phyloP scores from a whole-genome alignment of 331 rosid genomes.

The Cydonia oblonga region DNA sequence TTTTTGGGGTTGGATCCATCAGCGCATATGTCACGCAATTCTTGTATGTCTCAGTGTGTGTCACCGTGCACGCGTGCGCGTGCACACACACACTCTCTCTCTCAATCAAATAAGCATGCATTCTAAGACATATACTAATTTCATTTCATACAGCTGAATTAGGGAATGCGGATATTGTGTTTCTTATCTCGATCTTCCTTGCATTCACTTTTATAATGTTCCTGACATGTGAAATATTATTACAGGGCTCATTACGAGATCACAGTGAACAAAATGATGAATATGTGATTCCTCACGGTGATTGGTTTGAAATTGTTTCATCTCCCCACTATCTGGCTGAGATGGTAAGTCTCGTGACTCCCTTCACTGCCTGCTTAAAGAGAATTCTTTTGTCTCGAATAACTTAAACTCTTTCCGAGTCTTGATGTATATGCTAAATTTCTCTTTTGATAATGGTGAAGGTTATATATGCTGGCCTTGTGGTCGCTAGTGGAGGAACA shows the following conservation, averaged over 20 bases:
- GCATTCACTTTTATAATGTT: background rate
- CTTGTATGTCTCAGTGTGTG: constrained; percentile 57
- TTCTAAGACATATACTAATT: background rate
- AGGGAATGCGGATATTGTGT: background rate
- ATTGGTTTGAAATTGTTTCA: constrained; percentile 78
- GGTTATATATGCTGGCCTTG: constrained; percentile 70
- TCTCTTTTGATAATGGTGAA: constrained; percentile 14
- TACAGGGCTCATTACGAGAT: constrained; percentile 64
- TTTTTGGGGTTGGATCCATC: constrained; percentile 88
- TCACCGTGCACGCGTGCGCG: too few species aligned
- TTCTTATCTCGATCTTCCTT: background rate
- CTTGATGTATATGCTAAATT: background rate
- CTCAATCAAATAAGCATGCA: background rate
- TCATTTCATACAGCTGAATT: background rate
- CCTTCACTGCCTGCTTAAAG: background rate
- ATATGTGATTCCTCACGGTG: constrained; percentile 70
- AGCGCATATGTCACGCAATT: constrained; percentile 58
- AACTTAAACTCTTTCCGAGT: background rate
- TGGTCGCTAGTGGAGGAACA: constrained; percentile 70
- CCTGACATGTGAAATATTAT: constrained; percentile 7
- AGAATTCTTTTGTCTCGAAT: background rate
- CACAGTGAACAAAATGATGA: constrained; percentile 32
- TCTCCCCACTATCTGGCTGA: constrained; percentile 87
- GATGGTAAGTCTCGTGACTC: constrained; percentile 42
- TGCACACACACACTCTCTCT: too few species aligned